A percentile compares a stretch with the other conserved stretches of the same genome.
These are phyloP conservation scores for Alternaria viburni DNA, from an alignment of 2,329 filamentous ascomycete species.

Conservation along the genomic window DNA sequence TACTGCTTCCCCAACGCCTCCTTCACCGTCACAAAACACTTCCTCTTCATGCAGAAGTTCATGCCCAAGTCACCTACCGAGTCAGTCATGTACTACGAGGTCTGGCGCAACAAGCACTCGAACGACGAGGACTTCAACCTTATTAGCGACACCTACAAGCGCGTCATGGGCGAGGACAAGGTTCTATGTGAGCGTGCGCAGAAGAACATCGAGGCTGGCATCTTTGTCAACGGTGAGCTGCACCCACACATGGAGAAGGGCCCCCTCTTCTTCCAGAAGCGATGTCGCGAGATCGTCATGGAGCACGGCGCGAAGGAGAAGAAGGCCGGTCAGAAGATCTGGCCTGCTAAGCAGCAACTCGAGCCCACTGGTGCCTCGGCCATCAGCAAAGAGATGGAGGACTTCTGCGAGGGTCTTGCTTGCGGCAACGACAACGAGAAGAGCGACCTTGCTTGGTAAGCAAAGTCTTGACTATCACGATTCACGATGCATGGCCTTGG, in stretches of 20 bases:
- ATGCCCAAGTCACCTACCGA: conserved; percentile 60
- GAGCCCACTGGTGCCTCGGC: conserved; percentile 22
- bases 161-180: conserved; percentile 70
- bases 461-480: background rate
- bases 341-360: conserved; percentile 55
- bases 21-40: conserved; percentile 52
- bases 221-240: conserved; percentile 68
- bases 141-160: conserved; percentile 67
- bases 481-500: conserved; percentile 19
- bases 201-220: conserved; percentile 65
- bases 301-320: conserved; percentile 58
- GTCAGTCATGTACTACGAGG: conserved; percentile 66
- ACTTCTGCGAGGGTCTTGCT: conserved; percentile 35
- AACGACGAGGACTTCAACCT: conserved; percentile 64
- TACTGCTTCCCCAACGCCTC: conserved; percentile 43
- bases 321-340: conserved; percentile 56
- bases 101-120: conserved; percentile 67
- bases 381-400: conserved; percentile 34
- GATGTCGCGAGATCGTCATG: conserved; percentile 56
- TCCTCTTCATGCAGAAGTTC: conserved; percentile 69
- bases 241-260: conserved; percentile 67
- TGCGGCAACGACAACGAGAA: conserved; percentile 36
- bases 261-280: conserved; percentile 63
- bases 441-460: conserved; percentile 35
- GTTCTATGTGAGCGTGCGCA: conserved; percentile 65